Evolutionary conservation across 352 stramenopile species (phyloP).

Genomic region (Peronospora belbahrii): DNA sequence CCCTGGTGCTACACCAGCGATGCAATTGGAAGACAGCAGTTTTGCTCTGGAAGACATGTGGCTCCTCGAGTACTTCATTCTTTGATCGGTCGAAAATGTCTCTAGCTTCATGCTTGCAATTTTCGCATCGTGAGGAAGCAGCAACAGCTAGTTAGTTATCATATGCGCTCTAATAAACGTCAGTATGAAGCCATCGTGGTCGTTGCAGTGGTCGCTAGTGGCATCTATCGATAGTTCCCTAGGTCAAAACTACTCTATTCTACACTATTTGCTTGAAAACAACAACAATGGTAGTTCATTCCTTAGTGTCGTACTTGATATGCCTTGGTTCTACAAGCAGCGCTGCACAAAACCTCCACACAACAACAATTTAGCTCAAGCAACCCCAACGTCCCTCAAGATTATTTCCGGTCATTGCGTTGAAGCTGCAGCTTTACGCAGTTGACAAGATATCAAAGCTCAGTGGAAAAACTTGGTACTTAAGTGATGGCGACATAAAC

Average conservation of each 20-base stretch:
- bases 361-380: neutral
- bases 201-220: neutral
- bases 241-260: no score
- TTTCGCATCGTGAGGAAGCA: conserved; percentile 4
- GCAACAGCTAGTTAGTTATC: conserved; percentile 3
- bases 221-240: neutral
- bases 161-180: conserved; percentile 14
- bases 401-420: conserved; percentile 19
- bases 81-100: conserved; percentile 32
- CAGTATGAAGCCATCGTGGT: neutral
- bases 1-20: conserved; percentile 1
- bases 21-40: conserved; percentile 3
- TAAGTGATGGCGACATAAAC: conserved; percentile 62
- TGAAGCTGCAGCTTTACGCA: conserved; percentile 33
- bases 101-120: conserved; percentile 9
- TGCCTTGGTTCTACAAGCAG: neutral
- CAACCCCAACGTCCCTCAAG: neutral
- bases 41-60: conserved; percentile 43
- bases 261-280: no score
- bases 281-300: neutral
- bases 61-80: conserved; percentile 70
- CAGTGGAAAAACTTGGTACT: conserved; percentile 63
- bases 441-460: conserved; percentile 34
- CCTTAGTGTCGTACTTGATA: conserved; percentile 3
- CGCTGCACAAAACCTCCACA: neutral